phyloP scores from a whole-genome alignment of 169 alveolate species.

The Cryptosporidium parvum region DNA sequence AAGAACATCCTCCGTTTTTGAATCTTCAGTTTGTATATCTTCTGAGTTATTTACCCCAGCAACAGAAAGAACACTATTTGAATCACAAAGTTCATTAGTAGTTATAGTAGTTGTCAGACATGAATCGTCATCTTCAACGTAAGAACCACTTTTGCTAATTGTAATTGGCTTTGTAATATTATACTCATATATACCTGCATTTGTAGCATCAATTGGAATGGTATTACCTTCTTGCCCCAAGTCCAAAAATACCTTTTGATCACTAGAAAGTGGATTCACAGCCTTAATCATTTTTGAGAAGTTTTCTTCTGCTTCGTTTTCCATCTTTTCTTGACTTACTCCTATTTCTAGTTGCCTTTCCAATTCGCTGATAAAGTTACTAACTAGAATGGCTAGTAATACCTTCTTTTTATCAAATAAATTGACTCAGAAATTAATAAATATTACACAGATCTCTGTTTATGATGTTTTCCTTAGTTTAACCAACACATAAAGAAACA shows the following conservation, averaged over 20 bases:
- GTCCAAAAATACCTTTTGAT: slow-evolving; percentile 33
- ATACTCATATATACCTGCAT: slow-evolving; percentile 71
- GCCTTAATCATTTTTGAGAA: slow-evolving; percentile 45
- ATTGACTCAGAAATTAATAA: background rate
- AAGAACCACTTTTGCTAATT: slow-evolving; percentile 18
- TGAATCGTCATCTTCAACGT: slow-evolving; percentile 71
- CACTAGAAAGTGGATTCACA: slow-evolving; percentile 46
- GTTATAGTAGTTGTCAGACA: slow-evolving; percentile 75
- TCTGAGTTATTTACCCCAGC: slow-evolving; percentile 45
- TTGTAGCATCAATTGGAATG: slow-evolving; percentile 14
- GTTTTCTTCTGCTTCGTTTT: slow-evolving; percentile 66
- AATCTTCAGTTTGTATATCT: slow-evolving; percentile 31
- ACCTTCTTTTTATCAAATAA: slow-evolving; percentile 1
- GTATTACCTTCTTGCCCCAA: slow-evolving; percentile 20
- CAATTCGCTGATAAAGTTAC: background rate
- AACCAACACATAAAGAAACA: slow-evolving; percentile 22
- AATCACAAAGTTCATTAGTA: slow-evolving; percentile 67
- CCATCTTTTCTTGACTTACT: slow-evolving; percentile 24
- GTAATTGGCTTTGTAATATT: slow-evolving; percentile 45
- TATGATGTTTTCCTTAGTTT: background rate
- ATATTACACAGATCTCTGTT: background rate
- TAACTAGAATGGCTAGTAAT: background rate
- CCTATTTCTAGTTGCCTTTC: background rate
- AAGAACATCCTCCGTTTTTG: slow-evolving; percentile 12
- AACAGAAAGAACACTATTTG: slow-evolving; percentile 66